Evolutionary conservation across 306 rosid species (phyloP).

Genomic region (Acacia crassicarpa): DNA sequence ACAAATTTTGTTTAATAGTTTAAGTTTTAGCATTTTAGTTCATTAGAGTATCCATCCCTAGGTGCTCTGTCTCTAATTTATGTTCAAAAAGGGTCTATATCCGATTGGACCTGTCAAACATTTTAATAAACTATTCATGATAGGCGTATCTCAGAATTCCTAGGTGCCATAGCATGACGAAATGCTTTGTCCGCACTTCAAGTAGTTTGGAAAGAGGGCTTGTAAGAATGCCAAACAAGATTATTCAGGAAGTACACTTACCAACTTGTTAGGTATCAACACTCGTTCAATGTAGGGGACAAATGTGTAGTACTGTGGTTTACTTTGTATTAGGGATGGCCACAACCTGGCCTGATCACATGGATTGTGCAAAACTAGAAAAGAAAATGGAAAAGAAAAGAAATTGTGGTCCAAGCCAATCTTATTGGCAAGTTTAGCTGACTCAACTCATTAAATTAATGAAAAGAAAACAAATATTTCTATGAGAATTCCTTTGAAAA

Average conservation of each 20-base stretch:
- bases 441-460: not conserved
- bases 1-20: not conserved
- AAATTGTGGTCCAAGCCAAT: not conserved
- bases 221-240: not conserved
- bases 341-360: not conserved
- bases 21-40: not conserved
- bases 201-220: not conserved
- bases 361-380: not conserved
- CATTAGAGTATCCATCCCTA: not conserved
- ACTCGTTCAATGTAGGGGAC: too few species aligned
- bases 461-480: not conserved
- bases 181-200: not conserved
- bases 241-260: not conserved
- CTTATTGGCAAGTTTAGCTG: not conserved
- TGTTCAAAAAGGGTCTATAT: not conserved
- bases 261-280: not conserved
- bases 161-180: not conserved
- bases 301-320: too few species aligned
- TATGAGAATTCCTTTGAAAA: not conserved
- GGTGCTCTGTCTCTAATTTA: not conserved
- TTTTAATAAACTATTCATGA: not conserved
- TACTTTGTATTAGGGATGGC: not conserved
- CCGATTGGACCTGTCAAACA: not conserved
- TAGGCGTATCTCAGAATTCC: not conserved
- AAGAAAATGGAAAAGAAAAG: not conserved